phyloP scores from a whole-genome alignment of 495 filamentous ascomycete genomes.

The Niebla homalea region DNA sequence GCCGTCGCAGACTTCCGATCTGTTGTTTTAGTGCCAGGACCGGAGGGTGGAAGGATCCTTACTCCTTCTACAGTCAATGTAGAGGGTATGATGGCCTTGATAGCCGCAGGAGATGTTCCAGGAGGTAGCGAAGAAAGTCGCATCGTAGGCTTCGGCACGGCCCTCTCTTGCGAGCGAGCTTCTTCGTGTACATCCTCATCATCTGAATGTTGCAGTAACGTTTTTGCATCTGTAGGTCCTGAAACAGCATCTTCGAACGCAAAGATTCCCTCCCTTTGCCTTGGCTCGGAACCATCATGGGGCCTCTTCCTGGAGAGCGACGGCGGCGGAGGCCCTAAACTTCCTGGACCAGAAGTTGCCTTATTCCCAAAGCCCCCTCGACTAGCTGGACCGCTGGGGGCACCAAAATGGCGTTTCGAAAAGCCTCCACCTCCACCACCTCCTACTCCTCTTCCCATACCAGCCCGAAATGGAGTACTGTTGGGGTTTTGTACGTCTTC shows the following conservation, averaged over 20 bases:
- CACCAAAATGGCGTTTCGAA: constrained; percentile 42
- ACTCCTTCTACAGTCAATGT: constrained; percentile 64
- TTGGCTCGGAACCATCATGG: constrained; percentile 35
- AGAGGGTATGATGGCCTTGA: constrained; percentile 59
- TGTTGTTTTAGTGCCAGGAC: constrained; percentile 36
- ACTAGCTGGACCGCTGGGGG: constrained; percentile 26
- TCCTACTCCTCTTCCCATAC: constrained; percentile 14
- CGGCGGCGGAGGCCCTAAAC: constrained; percentile 50
- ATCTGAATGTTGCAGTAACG: constrained; percentile 37
- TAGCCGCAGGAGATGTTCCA: constrained; percentile 54
- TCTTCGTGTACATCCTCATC: constrained; percentile 36
- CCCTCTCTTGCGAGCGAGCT: constrained; percentile 50
- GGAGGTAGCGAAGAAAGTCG: constrained; percentile 50
- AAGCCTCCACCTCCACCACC: constrained; percentile 30
- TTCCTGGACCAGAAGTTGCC: constrained; percentile 60
- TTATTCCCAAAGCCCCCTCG: constrained; percentile 21
- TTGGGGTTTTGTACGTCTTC: constrained; percentile 17
- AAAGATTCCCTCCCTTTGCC: constrained; percentile 34
- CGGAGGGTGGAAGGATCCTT: constrained; percentile 51
- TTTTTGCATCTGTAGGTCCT: constrained; percentile 25
- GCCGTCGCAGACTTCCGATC: constrained; percentile 70
- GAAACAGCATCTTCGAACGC: constrained; percentile 42
- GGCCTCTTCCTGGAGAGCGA: constrained; percentile 36
- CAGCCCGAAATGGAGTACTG: background rate
- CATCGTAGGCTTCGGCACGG: constrained; percentile 77